phyloP scores from a whole-genome alignment of 176 grass and related monocot genomes.

The Triticum turgidum region DNA sequence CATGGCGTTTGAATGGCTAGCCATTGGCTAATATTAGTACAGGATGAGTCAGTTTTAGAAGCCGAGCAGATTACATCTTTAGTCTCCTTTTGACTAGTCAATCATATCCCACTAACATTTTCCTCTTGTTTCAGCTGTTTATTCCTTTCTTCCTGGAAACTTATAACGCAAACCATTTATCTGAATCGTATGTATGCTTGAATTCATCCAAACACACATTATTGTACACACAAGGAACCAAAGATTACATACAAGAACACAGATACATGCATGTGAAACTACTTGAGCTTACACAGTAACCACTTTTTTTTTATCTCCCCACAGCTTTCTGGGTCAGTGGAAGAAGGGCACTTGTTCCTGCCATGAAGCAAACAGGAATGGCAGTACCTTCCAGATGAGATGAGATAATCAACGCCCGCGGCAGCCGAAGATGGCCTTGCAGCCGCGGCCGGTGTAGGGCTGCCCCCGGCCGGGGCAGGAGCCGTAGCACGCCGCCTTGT shows the following conservation, averaged over 20 bases:
- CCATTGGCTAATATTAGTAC: background rate
- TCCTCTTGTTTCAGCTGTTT: background rate
- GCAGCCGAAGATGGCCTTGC: conserved; percentile 16
- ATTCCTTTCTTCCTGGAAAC: background rate
- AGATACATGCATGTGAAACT: background rate
- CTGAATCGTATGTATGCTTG: background rate
- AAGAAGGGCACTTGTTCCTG: background rate
- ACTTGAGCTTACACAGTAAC: background rate
- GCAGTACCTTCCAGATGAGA: background rate
- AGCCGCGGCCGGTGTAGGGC: conserved; percentile 19
- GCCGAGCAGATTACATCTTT: too few relatives aligned
- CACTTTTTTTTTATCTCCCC: background rate
- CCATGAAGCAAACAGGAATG: background rate
- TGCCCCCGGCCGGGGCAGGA: conserved; percentile 10
- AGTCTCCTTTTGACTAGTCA: too few relatives aligned
- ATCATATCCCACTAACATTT: too few relatives aligned
- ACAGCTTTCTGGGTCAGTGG: background rate
- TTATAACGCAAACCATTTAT: background rate
- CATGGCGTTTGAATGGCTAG: background rate
- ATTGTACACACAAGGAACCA: background rate
- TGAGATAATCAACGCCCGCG: background rate
- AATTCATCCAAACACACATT: background rate
- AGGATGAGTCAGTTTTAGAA: too few relatives aligned
- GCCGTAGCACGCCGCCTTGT: conserved; percentile 35
- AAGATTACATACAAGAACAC: background rate